Evolutionary conservation across 2,329 filamentous ascomycete species (phyloP).

Genomic region (Penicillium sp.): DNA sequence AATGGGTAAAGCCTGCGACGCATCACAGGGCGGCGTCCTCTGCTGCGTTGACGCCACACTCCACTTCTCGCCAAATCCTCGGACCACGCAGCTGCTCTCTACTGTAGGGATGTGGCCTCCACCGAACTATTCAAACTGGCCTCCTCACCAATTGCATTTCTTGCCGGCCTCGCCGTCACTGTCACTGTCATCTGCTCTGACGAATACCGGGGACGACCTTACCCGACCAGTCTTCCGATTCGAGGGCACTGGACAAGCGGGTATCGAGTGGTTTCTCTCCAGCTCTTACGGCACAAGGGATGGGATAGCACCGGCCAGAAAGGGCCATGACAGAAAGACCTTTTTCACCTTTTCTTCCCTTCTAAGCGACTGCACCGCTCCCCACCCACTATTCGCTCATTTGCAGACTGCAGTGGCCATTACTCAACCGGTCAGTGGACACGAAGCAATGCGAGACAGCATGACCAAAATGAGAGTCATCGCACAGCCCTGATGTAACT

Average conservation of each 20-base stretch:
- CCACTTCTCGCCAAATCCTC: constrained; percentile 3
- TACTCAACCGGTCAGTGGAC: background rate
- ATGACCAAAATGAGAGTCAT: constrained; percentile 10
- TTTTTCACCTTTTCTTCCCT: background rate
- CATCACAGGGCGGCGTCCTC: no score
- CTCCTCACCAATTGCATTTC: constrained; percentile 10
- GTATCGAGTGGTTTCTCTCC: no score
- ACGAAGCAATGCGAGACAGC: constrained; percentile 12
- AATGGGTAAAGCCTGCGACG: no score
- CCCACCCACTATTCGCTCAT: constrained; percentile 7
- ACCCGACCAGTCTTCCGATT: background rate
- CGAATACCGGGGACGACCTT: background rate
- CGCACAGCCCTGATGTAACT: constrained; percentile 1
- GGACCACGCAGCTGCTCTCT: no score
- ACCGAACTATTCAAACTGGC: no score
- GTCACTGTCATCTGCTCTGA: constrained; percentile 1
- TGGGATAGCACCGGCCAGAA: background rate
- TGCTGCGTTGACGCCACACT: constrained; percentile 10
- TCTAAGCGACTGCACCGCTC: constrained; percentile 1
- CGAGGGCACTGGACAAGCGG: no score
- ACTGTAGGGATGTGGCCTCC: no score
- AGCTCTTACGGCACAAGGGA: no score
- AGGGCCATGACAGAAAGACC: background rate
- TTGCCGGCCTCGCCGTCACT: background rate
- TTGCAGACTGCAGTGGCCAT: background rate